phyloP scores from a whole-genome alignment of 768 basidiomycete species.

The Auricularia cornea region DNA sequence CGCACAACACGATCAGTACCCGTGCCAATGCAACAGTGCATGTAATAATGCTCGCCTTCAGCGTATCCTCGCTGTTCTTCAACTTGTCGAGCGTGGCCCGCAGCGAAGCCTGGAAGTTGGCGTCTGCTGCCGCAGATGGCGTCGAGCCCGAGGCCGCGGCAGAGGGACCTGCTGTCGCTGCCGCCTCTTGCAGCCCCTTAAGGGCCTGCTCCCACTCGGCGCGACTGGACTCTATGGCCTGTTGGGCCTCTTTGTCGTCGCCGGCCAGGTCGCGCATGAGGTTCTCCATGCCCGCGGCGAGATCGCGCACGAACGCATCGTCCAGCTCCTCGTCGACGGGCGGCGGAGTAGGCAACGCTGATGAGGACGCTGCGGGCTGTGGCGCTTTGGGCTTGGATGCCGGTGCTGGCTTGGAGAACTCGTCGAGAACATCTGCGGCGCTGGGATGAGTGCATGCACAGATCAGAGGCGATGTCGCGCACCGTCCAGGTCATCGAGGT shows the following conservation, averaged over 20 bases:
- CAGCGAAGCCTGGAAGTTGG: slow-evolving; percentile 61
- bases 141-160: slow-evolving; percentile 3
- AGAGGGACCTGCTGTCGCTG: slow-evolving; percentile 3
- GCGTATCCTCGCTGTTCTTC: slow-evolving; percentile 53
- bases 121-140: slow-evolving; percentile 14
- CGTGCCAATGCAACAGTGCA: not conserved
- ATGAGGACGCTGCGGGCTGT: slow-evolving; percentile 10
- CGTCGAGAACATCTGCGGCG: slow-evolving; percentile 40
- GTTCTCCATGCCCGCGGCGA: slow-evolving; percentile 37
- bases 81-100: slow-evolving; percentile 67
- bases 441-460: slow-evolving; percentile 8
- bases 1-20: not conserved
- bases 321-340: slow-evolving; percentile 11
- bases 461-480: slow-evolving; percentile 6
- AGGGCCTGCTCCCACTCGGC: slow-evolving; percentile 32
- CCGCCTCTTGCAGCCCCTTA: slow-evolving; percentile 19
- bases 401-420: slow-evolving; percentile 26
- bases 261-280: slow-evolving; percentile 31
- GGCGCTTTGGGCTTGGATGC: slow-evolving; percentile 10
- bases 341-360: slow-evolving; percentile 4
- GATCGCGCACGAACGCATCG: slow-evolving; percentile 22
- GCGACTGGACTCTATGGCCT: slow-evolving; percentile 11
- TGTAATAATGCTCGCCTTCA: slow-evolving; percentile 31
- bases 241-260: slow-evolving; percentile 14
- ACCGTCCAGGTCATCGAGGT: slow-evolving; percentile 66